A percentile compares a stretch with the other conserved stretches of the same genome.
Conservation (phyloP, 345 rosid species). For the Anastatica hierochuntica region DNA sequence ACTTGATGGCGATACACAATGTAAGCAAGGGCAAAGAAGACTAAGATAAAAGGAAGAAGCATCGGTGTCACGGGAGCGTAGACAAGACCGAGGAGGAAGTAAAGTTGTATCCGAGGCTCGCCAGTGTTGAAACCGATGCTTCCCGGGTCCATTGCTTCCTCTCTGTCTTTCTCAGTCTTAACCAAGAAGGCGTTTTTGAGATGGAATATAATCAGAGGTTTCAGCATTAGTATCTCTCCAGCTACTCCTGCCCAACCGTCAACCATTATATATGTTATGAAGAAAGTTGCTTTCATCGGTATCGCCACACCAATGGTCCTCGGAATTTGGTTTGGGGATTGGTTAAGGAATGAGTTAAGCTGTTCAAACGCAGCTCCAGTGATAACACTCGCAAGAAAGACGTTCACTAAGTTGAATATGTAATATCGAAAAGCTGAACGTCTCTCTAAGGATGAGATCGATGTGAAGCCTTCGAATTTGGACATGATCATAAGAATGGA, state of each 20-base stretch:
- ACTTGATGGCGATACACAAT: constrained; percentile 94
- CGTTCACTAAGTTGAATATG: constrained; percentile 74
- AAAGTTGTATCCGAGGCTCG: constrained; percentile 87
- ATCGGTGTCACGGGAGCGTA: constrained; percentile 78
- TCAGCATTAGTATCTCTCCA: constrained; percentile 74
- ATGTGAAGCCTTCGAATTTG: constrained; percentile 79
- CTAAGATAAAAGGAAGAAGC: constrained; percentile 78
- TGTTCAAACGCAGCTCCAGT: constrained; percentile 80
- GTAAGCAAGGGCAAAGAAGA: constrained; percentile 78
- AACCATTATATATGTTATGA: constrained; percentile 93
- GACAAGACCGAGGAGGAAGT: constrained; percentile 90
- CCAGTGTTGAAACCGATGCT: constrained; percentile 82
- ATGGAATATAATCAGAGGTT: constrained; percentile 76
- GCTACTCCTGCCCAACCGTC: constrained; percentile 99
- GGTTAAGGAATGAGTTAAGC: constrained; percentile 50
- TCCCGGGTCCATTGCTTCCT: constrained; percentile 92
- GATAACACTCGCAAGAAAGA: constrained; percentile 73
- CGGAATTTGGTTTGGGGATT: constrained; percentile 64
- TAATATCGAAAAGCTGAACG: constrained; percentile 83
- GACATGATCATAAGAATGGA: constrained; percentile 90
- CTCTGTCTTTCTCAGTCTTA: constrained; percentile 94
- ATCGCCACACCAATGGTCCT: constrained; percentile 77
- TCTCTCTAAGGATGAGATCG: constrained; percentile 74
- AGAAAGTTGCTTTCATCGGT: constrained; percentile 90
- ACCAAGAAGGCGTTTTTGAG: constrained; percentile 84